Evolutionary conservation across 345 rosid genomes (phyloP), one percentile per base, ranked within the genome.

Genomic region (Gossypium stocksii): DNA sequence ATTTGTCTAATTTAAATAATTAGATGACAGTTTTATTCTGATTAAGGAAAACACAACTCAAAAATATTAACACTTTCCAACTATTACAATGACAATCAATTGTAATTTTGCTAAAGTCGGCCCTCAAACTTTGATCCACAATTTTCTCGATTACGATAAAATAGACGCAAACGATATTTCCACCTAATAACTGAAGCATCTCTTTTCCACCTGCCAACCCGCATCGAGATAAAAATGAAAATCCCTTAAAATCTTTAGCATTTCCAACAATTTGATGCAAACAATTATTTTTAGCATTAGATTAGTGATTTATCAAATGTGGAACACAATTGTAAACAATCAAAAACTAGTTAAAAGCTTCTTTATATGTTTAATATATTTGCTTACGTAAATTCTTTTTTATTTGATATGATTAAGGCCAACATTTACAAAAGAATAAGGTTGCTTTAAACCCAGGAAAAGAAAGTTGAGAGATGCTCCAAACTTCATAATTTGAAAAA

Each of bases 251-350:
- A 29, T 29, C 38, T 29, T 29, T 29, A 29, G 38, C 38, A 29
- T 29, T 29, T 29, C 5, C 6, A 29, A 29, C 38, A 29, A 29
- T 29, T 45, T 66, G 54, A 49, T 3, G 0, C 25, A 25, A 46
- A 67, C 56, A 12, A 20, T 66, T 65, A 29, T 5, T 45, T 29
- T 29, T 29, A 29, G 6, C 38, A 29, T 29, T 0, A 29, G 38
- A 29, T 29, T 29, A 3, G 38, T 29, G 38, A 29, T 29, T 29
- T 29, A 29, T 29, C 38, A 29, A 29, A 9, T 51, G 60, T 51
- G 73, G 60, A 69, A 27, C 45, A 69, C 73, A 69, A 69, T 59
- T 69, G 60, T 69, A 60, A 29, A 51, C 60, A 51, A 27, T 69
- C 73, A 64, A 13, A 38, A 64, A 41, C 48, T 29, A 23, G 0